Percentiles rank a stretch among this genome's conserved stretches.
Conservation (phyloP, 257 asterid species). For the Nyctanthes arbortristis region DNA sequence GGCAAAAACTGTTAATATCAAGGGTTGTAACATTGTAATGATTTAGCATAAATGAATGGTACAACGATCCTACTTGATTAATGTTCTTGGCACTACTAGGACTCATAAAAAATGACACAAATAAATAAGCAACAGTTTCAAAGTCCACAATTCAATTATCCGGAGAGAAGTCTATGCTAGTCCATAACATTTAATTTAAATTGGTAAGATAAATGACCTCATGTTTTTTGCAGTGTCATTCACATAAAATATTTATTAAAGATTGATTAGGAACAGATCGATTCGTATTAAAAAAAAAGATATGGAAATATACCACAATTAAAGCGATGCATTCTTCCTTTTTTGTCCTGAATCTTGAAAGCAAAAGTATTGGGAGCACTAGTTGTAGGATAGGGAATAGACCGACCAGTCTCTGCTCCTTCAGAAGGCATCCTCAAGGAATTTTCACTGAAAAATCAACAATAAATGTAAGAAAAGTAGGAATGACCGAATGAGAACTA, state of each 20-base stretch:
- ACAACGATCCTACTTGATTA: no score
- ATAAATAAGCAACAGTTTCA: no score
- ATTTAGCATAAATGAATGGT: background rate
- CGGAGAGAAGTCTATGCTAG: background rate
- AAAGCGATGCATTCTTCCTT: conserved; percentile 93
- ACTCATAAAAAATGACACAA: no score
- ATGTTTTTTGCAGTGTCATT: background rate
- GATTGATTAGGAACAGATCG: background rate
- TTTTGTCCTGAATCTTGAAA: conserved; percentile 87
- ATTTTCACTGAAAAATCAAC: conserved; percentile 54
- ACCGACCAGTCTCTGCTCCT: conserved; percentile 69
- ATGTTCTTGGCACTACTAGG: no score
- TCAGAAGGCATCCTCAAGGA: conserved; percentile 82
- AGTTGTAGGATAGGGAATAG: conserved; percentile 55
- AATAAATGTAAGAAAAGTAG: conserved; percentile 27
- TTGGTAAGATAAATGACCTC: background rate
- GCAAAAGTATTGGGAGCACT: conserved; percentile 53
- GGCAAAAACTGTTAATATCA: background rate
- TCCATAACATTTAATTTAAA: background rate
- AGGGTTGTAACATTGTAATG: background rate
- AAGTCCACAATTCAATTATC: no score
- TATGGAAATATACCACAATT: conserved; percentile 57
- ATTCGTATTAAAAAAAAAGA: background rate
- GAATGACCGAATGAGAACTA: background rate
- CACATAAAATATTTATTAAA: background rate